These are phyloP conservation scores for Staphylotrichum tortipilum DNA, from an alignment of 495 filamentous ascomycete genomes.

Conservation along the genomic window DNA sequence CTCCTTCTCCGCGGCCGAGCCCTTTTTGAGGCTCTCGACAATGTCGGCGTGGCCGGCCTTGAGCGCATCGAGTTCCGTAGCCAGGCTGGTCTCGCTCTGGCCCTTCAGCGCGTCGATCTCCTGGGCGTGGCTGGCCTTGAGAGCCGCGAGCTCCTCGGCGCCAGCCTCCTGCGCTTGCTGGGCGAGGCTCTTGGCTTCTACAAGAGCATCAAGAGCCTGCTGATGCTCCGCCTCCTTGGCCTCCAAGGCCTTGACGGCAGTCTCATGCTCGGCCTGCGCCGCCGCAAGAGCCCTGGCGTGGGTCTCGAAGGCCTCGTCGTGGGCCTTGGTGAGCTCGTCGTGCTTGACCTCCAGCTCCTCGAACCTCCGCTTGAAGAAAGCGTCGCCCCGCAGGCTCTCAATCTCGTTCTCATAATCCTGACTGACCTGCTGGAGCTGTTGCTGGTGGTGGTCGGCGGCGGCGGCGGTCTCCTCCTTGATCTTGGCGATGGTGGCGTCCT, in stretches of 20 bases:
- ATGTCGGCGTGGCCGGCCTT: constrained; percentile 32
- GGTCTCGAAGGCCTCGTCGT: constrained; percentile 27
- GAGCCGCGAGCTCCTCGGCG: constrained; percentile 30
- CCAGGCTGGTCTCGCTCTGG: constrained; percentile 30
- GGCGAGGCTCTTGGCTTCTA: constrained; percentile 32
- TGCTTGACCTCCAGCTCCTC: constrained; percentile 42
- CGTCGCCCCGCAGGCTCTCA: constrained; percentile 46
- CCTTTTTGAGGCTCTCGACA: constrained; percentile 25
- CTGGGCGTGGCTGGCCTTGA: constrained; percentile 42
- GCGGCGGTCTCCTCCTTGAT: constrained; percentile 39
- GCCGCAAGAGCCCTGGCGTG: constrained; percentile 34
- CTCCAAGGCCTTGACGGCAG: constrained; percentile 30
- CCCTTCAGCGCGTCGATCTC: constrained; percentile 35
- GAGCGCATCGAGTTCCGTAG: constrained; percentile 34
- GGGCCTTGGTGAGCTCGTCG: constrained; percentile 32
- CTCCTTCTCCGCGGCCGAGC: constrained; percentile 23
- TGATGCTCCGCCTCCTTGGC: constrained; percentile 36
- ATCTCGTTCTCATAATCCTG: constrained; percentile 49
- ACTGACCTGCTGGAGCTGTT: constrained; percentile 42
- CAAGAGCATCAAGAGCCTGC: constrained; percentile 34
- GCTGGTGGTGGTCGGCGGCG: constrained; percentile 38
- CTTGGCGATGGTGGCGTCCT: constrained; percentile 17
- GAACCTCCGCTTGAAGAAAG: constrained; percentile 46
- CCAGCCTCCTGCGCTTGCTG: constrained; percentile 29
- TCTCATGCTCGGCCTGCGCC: constrained; percentile 27